Base-by-base conservation (phyloP, 2,329 filamentous ascomycete species). In the Cytospora piceicola region DNA sequence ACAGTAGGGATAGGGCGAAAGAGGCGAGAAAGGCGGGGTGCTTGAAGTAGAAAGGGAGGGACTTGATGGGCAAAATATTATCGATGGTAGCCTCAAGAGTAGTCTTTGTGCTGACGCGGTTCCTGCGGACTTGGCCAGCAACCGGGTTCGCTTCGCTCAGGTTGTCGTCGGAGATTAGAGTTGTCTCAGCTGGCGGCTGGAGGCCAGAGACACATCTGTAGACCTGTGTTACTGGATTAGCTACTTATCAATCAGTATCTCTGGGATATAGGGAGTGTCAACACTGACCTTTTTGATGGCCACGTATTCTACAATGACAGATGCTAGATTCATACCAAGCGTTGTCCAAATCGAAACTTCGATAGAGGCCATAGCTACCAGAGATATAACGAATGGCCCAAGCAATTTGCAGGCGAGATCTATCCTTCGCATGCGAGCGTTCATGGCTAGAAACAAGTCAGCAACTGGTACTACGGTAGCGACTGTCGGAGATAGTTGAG, bases 21-120 rank as follows among this genome's bases (percentile, higher is more conserved):
- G 88, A 90, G 0, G 88, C 83, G 0, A 88, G 76, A 68, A 90
- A 85, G 0, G 83, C 86, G 0, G 76, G 77, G 67, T 89, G 86
- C 3, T 73, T 71, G 66, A 84, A 70, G 72, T 90, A 90, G 34
- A 79, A 78, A 0, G 71, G 66, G 9, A 79, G 65, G 0, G 75
- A 73, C 0, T 71, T 64, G 1, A 73, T 65, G 27, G 69, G 73
- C 15, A 71, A 69, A 27, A 71, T 70, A 69, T 42, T 71, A 58
- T 54, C 51, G 54, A 66, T 22, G 24, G 53, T 24, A n/a, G 46
- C n/a, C n/a, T 14, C 11, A 3, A 22, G 14, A 14, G 14, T 9
- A 24, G 46, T 59, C 36, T 54, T 67, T 32, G 63, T 55, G 8
- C 6, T 36, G 4, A 59, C 49, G 3, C n/a, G 46, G n/a, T 29